Conservation (phyloP, 225 moss, liverwort and hornwort genomes). For the Takakia lepidozioides region DNA sequence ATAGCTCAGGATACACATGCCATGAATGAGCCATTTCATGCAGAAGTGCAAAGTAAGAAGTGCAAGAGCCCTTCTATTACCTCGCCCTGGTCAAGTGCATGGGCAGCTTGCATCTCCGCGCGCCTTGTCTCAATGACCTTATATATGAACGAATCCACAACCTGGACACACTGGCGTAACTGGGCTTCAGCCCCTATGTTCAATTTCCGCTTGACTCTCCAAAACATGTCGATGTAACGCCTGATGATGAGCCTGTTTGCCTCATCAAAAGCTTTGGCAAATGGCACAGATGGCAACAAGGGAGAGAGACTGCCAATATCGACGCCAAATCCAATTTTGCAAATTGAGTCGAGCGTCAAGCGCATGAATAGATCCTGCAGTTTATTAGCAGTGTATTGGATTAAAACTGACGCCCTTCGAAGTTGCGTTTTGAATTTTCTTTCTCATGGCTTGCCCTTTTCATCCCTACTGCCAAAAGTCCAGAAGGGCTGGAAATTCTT, state of each 20-base stretch:
- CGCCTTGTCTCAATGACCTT: constrained; percentile 23
- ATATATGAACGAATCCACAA: constrained; percentile 27
- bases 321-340: constrained; percentile 41
- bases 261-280: constrained; percentile 25
- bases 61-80: neutral
- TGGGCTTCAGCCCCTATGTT: constrained; percentile 17
- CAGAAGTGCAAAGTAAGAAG: neutral
- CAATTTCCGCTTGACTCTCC: constrained; percentile 22
- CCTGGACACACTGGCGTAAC: constrained; percentile 16
- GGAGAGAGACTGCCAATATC: constrained; percentile 32
- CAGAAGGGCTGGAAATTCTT: no score
- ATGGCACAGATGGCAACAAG: constrained; percentile 25
- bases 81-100: neutral
- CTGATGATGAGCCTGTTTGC: constrained; percentile 18
- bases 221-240: constrained; percentile 28
- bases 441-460: neutral
- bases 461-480: no score
- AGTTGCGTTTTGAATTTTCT: no score
- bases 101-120: constrained; percentile 9
- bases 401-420: no score
- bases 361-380: constrained; percentile 47
- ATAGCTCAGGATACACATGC: neutral
- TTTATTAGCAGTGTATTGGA: no score
- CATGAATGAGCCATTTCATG: neutral
- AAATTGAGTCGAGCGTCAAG: constrained; percentile 41